Conservation (phyloP, 805 yeast genomes). For the Myxozyma mucilagina region DNA sequence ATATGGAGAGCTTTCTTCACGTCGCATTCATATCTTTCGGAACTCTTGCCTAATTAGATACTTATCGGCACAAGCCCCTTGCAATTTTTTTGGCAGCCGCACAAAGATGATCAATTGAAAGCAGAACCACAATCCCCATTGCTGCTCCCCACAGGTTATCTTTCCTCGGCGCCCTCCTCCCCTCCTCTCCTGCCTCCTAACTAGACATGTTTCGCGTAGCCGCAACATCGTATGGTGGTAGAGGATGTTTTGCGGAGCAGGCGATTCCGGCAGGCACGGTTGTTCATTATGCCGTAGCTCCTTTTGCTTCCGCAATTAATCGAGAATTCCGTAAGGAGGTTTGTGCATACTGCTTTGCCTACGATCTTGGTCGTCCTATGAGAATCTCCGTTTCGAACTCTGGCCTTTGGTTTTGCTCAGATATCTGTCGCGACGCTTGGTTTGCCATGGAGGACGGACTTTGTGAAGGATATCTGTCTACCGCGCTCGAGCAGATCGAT, state of each 20-base stretch:
- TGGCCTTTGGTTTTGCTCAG: conserved; percentile 58
- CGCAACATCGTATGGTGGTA: conserved; percentile 54
- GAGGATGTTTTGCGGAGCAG: conserved; percentile 57
- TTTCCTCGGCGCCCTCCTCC: not conserved
- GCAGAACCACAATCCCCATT: no score
- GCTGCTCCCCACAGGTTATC: no score
- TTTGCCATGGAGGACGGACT: conserved; percentile 38
- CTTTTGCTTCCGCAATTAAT: conserved; percentile 51
- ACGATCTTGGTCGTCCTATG: conserved; percentile 50
- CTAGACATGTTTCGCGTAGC: conserved; percentile 7
- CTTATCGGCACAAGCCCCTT: no score
- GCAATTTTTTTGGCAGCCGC: no score
- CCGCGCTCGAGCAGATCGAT: conserved; percentile 45
- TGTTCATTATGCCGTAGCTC: conserved; percentile 45
- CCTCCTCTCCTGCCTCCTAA: not conserved
- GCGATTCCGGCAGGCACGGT: conserved; percentile 47
- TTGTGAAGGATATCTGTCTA: conserved; percentile 41
- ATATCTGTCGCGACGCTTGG: conserved; percentile 47
- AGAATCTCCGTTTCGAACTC: conserved; percentile 48
- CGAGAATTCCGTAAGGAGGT: conserved; percentile 63
- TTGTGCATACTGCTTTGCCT: conserved; percentile 55
- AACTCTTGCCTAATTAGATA: no score
- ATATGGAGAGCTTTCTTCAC: no score
- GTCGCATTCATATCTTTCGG: no score
- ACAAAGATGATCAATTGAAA: no score